Base-by-base conservation (phyloP, 805 yeast species). In the Ogataea allantospora region DNA sequence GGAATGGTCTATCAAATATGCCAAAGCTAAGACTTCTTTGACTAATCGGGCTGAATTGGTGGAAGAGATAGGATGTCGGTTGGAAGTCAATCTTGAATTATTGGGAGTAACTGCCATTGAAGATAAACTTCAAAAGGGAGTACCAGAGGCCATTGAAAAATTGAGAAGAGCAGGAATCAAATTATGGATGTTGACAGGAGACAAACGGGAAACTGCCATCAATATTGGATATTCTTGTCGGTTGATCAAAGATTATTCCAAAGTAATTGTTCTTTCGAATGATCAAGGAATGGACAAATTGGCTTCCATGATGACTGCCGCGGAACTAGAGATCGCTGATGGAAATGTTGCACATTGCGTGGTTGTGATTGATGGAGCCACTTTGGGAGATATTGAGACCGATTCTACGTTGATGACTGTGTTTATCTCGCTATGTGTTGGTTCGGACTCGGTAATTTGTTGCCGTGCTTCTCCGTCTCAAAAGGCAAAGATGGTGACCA, bases 181-280 rank as follows among this genome's bases (percentile, higher is more conserved):
- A 54, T 65, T 93, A 70, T 93, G 99, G 99, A 93, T 93, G 97
- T 68, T 93, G 32, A 93, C 99, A 0, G 99, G 99, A 30, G 99
- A 93, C 59, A 95, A 95, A 57, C 71, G 97, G 42, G 99, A 93
- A 62, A 93, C 99, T 0, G 99, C 99, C 1, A 88, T 93, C 44
- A 93, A 88, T 55, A 91, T 93, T 61, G 99, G 98, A 1, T 86
- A 89, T 54, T 85, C 99, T 6, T 93, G 99, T 61, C 80, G 88
- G 23, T 68, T 93, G 47, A 91, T 93, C 54, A 85, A 91, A 53
- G 99, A 93, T 54, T 93, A 84, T 57, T 88, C 96, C 0, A 84
- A 95, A 0, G 86, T 93, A 10, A 80, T 91, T 10, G 63, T 88
- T n/a, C 64, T 93, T 33, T 58, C 66, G 2, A 51, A 43, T 30